Percentiles rank a stretch among this genome's conserved stretches.
These are phyloP conservation scores for Blastobotrys aristatus DNA, from an alignment of 1,139 yeast genomes.

Conservation along the genomic window DNA sequence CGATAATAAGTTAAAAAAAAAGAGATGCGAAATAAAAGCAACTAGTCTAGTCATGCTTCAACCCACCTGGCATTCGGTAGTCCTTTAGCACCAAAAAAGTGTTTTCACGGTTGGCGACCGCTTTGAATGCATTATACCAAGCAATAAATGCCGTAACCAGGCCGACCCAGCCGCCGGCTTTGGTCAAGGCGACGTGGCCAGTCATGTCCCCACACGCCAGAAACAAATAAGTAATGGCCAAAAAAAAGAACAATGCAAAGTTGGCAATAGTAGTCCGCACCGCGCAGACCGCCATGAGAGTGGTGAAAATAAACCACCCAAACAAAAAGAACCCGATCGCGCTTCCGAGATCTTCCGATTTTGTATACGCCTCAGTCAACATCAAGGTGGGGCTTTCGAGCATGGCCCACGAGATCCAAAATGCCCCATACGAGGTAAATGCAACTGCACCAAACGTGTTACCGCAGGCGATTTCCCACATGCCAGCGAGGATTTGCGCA, in stretches of 20 bases:
- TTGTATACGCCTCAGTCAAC: constrained; percentile 64
- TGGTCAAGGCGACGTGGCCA: constrained; percentile 39
- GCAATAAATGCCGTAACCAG: constrained; percentile 73
- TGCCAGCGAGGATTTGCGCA: constrained; percentile 67
- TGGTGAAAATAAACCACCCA: constrained; percentile 79
- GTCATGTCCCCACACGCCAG: constrained; percentile 57
- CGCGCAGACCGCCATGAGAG: constrained; percentile 60
- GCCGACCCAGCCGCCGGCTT: constrained; percentile 80
- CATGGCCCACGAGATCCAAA: constrained; percentile 83
- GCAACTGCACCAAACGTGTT: constrained; percentile 92
- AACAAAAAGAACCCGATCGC: constrained; percentile 72
- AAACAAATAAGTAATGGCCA: constrained; percentile 62
- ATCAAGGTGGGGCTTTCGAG: constrained; percentile 54
- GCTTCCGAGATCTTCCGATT: constrained; percentile 40
- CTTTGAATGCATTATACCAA: constrained; percentile 78
- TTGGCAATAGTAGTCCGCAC: constrained; percentile 77
- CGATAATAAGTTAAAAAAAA: background rate
- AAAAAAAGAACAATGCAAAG: constrained; percentile 58
- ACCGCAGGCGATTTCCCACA: constrained; percentile 65
- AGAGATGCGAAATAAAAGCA: background rate
- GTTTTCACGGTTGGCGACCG: constrained; percentile 12
- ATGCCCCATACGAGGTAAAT: constrained; percentile 69
- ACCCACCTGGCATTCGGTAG: constrained; percentile 10
- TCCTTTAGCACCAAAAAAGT: constrained; percentile 11
- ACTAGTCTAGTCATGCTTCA: constrained; percentile 4